Conservation (phyloP, 2,329 filamentous ascomycete species). For the Aspergillus udagawae region DNA sequence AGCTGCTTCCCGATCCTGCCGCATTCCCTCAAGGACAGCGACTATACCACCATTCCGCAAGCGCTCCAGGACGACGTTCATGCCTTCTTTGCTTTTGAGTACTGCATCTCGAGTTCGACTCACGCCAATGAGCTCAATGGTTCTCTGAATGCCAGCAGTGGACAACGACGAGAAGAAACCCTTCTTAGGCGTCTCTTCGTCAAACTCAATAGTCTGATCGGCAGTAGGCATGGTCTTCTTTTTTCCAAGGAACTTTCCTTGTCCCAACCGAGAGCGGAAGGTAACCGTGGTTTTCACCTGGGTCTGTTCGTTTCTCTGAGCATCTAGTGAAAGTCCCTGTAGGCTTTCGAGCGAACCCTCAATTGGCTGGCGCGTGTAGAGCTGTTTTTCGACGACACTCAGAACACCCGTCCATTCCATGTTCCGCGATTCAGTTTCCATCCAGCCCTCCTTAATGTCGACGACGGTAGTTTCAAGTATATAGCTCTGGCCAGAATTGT, state of each 20-base stretch:
- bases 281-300: constrained; percentile 60
- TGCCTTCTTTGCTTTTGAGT: constrained; percentile 61
- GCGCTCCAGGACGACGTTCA: constrained; percentile 62
- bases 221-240: constrained; percentile 34
- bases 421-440: constrained; percentile 62
- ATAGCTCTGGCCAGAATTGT: constrained; percentile 57
- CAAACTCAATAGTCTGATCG: constrained; percentile 38
- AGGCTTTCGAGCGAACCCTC: constrained; percentile 19
- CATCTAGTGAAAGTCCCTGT: constrained; percentile 34
- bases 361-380: constrained; percentile 47
- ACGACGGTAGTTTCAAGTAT: constrained; percentile 62
- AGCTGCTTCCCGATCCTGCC: constrained; percentile 52
- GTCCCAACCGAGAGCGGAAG: constrained; percentile 58
- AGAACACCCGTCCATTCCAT: constrained; percentile 64
- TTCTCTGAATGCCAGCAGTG: constrained; percentile 57
- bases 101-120: constrained; percentile 58
- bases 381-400: constrained; percentile 59
- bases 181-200: constrained; percentile 51
- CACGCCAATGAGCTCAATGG: constrained; percentile 60
- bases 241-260: constrained; percentile 48
- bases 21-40: constrained; percentile 67
- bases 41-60: constrained; percentile 63
- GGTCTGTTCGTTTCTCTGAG: constrained; percentile 44
- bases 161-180: constrained; percentile 59
- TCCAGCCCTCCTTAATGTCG: constrained; percentile 60